Percentiles rank a stretch among this genome's conserved stretches.
phyloP scores from a whole-genome alignment of 2,329 filamentous ascomycete genomes.

The Apiospora arundinis region DNA sequence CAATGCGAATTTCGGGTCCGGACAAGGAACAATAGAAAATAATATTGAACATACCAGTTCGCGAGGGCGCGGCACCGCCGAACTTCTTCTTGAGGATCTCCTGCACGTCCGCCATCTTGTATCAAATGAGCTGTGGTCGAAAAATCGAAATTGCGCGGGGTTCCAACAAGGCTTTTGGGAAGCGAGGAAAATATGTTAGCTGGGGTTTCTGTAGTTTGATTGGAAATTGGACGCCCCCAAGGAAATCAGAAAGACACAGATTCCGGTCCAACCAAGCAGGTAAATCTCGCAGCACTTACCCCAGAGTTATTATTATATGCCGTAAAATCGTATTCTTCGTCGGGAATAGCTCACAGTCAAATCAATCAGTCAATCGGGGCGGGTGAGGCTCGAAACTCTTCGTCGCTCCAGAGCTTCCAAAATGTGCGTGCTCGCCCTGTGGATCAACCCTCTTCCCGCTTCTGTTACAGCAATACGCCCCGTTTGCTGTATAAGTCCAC shows the following conservation, averaged over 20 bases:
- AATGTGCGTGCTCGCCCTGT: conserved; percentile 34
- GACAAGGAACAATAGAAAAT: too few species aligned
- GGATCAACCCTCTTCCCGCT: conserved; percentile 28
- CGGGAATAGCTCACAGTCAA: conserved; percentile 25
- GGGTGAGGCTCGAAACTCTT: conserved; percentile 32
- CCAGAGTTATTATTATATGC: conserved; percentile 29
- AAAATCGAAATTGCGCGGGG: conserved; percentile 19
- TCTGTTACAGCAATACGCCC: not conserved
- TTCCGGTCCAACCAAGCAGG: not conserved
- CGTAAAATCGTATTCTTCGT: conserved; percentile 26
- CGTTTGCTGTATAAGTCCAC: conserved; percentile 1
- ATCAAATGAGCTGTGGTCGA: conserved; percentile 21
- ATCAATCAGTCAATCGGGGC: conserved; percentile 26
- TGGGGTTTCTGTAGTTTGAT: conserved; percentile 18
- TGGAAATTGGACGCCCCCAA: conserved; percentile 13
- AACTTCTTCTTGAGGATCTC: conserved; percentile 49
- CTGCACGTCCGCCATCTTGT: conserved; percentile 49
- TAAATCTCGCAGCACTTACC: conserved; percentile 29
- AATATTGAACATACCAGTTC: conserved; percentile 39
- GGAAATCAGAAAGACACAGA: conserved; percentile 3
- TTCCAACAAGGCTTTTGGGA: conserved; percentile 20
- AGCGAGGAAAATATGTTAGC: conserved; percentile 19
- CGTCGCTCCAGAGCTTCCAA: conserved; percentile 38
- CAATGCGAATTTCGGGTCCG: conserved; percentile 12
- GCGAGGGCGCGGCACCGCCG: conserved; percentile 40